Evolutionary conservation across 2,329 filamentous ascomycete genomes (phyloP).

Genomic region (Xylariomycetidae sp.): DNA sequence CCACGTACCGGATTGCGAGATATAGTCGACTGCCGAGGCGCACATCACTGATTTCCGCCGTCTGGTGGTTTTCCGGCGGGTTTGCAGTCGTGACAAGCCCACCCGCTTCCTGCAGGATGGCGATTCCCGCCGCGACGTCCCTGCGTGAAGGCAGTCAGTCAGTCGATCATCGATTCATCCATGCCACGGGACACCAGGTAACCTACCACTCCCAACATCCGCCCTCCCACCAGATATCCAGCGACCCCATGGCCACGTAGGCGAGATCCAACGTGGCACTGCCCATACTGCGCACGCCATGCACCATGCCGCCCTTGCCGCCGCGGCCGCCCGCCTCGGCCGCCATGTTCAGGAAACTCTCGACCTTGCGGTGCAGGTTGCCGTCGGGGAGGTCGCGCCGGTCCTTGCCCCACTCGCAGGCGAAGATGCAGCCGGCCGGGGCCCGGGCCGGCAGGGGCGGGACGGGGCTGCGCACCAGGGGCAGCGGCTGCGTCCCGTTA

Average conservation of each 20-base stretch:
- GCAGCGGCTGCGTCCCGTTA: conserved; percentile 57
- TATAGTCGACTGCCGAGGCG: conserved; percentile 63
- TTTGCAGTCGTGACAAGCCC: conserved; percentile 70
- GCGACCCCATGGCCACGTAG: conserved; percentile 67
- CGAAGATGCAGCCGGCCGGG: conserved; percentile 64
- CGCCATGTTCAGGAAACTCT: conserved; percentile 72
- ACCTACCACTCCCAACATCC: conserved; percentile 72
- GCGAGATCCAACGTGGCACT: conserved; percentile 70
- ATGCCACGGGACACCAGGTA: not conserved
- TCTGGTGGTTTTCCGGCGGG: conserved; percentile 53
- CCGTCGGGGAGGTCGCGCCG: conserved; percentile 58
- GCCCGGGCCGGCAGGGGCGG: conserved; percentile 58
- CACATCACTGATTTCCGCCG: conserved; percentile 51
- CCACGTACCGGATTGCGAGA: conserved; percentile 52
- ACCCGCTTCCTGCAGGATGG: conserved; percentile 66
- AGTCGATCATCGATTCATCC: not conserved
- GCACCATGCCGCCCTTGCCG: conserved; percentile 72
- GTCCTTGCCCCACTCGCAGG: conserved; percentile 77
- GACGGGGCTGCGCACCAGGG: conserved; percentile 55
- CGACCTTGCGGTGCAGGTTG: conserved; percentile 65
- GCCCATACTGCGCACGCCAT: conserved; percentile 66
- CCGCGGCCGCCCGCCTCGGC: conserved; percentile 55
- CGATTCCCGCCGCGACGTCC: conserved; percentile 73
- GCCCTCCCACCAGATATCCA: conserved; percentile 81
- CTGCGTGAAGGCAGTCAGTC: conserved; percentile 25